phyloP scores from a whole-genome alignment of 768 basidiomycete genomes.

The Sutorius australiensis region DNA sequence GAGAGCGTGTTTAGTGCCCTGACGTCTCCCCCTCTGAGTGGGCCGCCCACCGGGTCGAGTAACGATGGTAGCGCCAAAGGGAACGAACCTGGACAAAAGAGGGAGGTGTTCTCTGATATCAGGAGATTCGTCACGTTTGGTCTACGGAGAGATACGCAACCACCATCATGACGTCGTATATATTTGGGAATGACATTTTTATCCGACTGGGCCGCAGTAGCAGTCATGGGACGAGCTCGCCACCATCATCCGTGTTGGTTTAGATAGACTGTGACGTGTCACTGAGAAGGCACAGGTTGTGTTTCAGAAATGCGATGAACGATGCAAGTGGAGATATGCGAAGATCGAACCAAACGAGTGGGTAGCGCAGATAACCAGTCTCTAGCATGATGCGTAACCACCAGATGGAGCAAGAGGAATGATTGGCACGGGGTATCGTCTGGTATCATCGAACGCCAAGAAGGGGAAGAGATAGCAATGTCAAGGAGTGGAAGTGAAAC shows the following conservation, averaged over 20 bases:
- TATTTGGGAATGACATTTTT: neutral
- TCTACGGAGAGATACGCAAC: slow-evolving; percentile 62
- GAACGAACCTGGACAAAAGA: slow-evolving; percentile 46
- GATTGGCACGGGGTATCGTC: slow-evolving; percentile 13
- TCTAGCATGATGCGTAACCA: slow-evolving; percentile 1
- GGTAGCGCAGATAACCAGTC: slow-evolving; percentile 2
- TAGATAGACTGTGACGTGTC: slow-evolving; percentile 1
- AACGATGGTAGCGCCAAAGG: slow-evolving; percentile 38
- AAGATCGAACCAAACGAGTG: neutral
- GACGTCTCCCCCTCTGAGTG: slow-evolving; percentile 57
- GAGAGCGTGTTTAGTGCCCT: slow-evolving; percentile 62
- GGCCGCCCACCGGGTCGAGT: slow-evolving; percentile 61
- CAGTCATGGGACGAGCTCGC: neutral
- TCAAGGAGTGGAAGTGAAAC: slow-evolving; percentile 8
- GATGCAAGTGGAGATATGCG: slow-evolving; percentile 15
- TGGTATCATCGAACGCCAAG: slow-evolving; percentile 7
- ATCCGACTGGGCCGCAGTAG: neutral
- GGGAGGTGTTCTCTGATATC: slow-evolving; percentile 87
- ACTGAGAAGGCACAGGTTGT: neutral
- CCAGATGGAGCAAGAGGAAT: neutral
- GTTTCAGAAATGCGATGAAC: slow-evolving; percentile 12
- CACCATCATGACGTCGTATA: slow-evolving; percentile 18
- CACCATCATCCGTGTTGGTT: slow-evolving; percentile 8
- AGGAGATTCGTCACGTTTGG: slow-evolving; percentile 88
- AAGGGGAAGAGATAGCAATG: neutral